Conservation (phyloP, 2,329 filamentous ascomycete species). For the Verticillium albo-atrum region DNA sequence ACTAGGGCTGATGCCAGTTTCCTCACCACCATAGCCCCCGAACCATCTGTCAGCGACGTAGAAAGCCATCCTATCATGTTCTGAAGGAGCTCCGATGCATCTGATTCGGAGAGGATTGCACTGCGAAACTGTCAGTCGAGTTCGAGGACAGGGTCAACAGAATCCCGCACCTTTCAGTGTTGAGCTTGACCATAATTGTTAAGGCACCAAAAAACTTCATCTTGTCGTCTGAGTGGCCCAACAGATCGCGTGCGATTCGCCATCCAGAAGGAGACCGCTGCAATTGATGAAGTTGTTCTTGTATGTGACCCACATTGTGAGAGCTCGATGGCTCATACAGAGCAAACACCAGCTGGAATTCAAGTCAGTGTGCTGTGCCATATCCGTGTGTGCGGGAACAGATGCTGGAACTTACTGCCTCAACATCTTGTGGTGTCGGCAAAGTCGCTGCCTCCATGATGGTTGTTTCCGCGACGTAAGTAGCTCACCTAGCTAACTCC, state of each 20-base stretch:
- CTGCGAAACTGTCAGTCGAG: slow-evolving; percentile 17
- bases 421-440: slow-evolving; percentile 7
- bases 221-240: slow-evolving; percentile 65
- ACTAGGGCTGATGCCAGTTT: slow-evolving; percentile 77
- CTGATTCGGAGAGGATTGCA: slow-evolving; percentile 48
- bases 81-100: slow-evolving; percentile 54
- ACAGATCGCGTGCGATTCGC: slow-evolving; percentile 74
- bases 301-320: slow-evolving; percentile 45
- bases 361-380: neutral
- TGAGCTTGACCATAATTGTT: slow-evolving; percentile 91
- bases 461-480: neutral
- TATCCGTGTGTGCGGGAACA: neutral
- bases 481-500: neutral
- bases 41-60: slow-evolving; percentile 43
- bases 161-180: slow-evolving; percentile 68
- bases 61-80: slow-evolving; percentile 61
- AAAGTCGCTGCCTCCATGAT: slow-evolving; percentile 6
- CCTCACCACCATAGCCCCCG: slow-evolving; percentile 58
- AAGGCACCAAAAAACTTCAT: slow-evolving; percentile 90
- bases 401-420: slow-evolving; percentile 6
- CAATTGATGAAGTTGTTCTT: slow-evolving; percentile 72
- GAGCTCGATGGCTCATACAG: slow-evolving; percentile 50
- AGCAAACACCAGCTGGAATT: slow-evolving; percentile 39
- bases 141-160: neutral
- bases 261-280: slow-evolving; percentile 81